Evolutionary conservation across 2,329 filamentous ascomycete species (phyloP), one percentile per base, ranked within the genome.

Genomic region (Waltergamsia citrina): DNA sequence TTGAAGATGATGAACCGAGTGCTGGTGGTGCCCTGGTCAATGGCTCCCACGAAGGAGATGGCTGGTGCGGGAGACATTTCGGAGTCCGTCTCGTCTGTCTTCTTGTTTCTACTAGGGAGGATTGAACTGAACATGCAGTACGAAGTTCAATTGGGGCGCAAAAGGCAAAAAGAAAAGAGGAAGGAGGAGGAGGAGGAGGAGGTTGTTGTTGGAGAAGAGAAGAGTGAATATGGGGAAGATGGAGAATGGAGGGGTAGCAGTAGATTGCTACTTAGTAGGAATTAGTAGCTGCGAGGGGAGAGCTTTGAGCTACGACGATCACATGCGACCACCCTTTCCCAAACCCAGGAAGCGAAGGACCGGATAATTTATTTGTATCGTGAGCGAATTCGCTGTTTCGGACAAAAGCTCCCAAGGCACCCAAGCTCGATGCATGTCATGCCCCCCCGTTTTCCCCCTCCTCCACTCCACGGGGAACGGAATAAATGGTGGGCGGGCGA

Each of bases 1-100:
- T 94, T 79, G 63, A 94, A 94, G 52, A 95, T 88, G 47, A 95
- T 74, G 60, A 87, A 87, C 11, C 83, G 70, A 17, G 83, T 79
- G 53, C 78, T 84, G 36, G 82, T 87, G 23, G 82, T 88, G 43
- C 83, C 82, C 54, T 86, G 81, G 51, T 88, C 82, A 52, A 88
- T 86, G 37, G 81, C 79, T 42, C 82, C 83, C 41, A 87, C 75
- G 48, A 82, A 86, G 24, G 30, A 15, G 26, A 29, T 30, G 16
- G 7, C 12, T 20, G 34, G 34, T 29, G 52, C 40, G 33, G 50
- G 44, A 45, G 56, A 44, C 57, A 60, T 60, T 35, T 38, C 46
- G 44, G 33, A 35, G 39, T 38, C 32, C 37, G 41, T n/a, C 6
- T 27, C 12, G 25, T 27, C 36, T 36, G 35, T 44, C 29, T 43